A percentile compares a stretch with the other conserved stretches of the same genome.
These are phyloP conservation scores for Crithidia sp. DNA, from an alignment of 208 protist genomes.

Conservation along the genomic window DNA sequence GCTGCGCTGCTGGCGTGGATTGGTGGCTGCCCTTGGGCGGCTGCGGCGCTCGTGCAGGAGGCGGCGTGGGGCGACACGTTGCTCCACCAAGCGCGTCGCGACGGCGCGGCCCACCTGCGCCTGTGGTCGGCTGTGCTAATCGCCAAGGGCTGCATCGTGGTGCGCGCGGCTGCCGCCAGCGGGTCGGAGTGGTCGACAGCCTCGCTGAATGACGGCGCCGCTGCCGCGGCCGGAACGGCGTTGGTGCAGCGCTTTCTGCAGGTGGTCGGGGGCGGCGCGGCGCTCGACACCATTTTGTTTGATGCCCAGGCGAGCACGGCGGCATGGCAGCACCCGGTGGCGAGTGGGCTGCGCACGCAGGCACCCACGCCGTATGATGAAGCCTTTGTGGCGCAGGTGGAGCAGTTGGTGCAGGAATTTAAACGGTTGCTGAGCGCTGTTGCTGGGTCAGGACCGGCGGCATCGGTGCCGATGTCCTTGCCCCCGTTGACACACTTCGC, in stretches of 20 bases:
- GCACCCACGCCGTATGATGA: constrained; percentile 63
- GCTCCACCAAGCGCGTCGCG: constrained; percentile 47
- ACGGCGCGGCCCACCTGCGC: constrained; percentile 54
- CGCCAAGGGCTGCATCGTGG: constrained; percentile 50
- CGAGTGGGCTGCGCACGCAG: constrained; percentile 48
- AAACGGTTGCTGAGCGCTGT: constrained; percentile 23
- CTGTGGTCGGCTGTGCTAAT: constrained; percentile 74
- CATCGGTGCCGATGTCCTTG: constrained; percentile 5
- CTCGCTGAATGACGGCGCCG: constrained; percentile 1
- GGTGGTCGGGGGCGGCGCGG: constrained; percentile 48
- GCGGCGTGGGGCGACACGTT: constrained; percentile 47
- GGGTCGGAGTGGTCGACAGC: constrained; percentile 2
- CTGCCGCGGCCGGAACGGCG: constrained; percentile 8
- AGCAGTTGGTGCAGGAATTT: constrained; percentile 42
- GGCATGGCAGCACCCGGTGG: constrained; percentile 62
- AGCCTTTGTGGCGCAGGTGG: constrained; percentile 29
- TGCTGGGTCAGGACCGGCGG: background rate
- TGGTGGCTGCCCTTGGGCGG: constrained; percentile 19
- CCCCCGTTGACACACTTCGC: background rate
- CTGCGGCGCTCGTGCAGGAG: constrained; percentile 44
- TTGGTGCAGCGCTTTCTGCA: constrained; percentile 60
- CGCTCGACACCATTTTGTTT: constrained; percentile 78
- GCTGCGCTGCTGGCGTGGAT: constrained; percentile 58
- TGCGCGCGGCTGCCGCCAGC: background rate
- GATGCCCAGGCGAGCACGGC: constrained; percentile 67